Evolutionary conservation across 192 early-diverging fungal species (phyloP).

Genomic region (Podila clonocystis): DNA sequence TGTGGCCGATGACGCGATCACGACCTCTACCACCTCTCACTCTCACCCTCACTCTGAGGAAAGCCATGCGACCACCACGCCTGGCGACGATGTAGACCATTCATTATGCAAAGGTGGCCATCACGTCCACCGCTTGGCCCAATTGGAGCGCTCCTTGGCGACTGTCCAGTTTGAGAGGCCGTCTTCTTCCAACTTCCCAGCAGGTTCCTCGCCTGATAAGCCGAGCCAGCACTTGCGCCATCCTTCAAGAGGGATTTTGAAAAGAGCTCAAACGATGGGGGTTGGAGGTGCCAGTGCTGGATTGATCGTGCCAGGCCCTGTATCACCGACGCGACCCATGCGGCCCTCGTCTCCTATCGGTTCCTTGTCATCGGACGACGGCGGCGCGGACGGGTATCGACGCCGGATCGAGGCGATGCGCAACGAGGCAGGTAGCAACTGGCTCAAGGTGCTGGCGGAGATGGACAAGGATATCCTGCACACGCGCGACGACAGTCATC

Average conservation of each 20-base stretch:
- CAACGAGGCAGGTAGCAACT: conserved; percentile 63
- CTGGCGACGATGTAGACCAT: conserved; percentile 8
- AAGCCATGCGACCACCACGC: background rate
- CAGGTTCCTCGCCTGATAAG: background rate
- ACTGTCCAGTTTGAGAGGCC: background rate
- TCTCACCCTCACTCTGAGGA: background rate
- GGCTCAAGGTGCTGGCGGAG: conserved; percentile 65
- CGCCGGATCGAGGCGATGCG: conserved; percentile 62
- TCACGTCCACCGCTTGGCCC: conserved; percentile 33
- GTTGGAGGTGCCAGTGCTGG: background rate
- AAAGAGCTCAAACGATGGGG: background rate
- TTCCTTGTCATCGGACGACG: background rate
- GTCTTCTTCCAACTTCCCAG: conserved; percentile 2
- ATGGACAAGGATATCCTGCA: conserved; percentile 42
- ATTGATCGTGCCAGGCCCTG: background rate
- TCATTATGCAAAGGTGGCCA: conserved; percentile 7
- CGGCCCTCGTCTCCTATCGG: background rate
- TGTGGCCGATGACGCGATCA: background rate
- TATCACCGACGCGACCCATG: background rate
- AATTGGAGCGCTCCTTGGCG: conserved; percentile 31
- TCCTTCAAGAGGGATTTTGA: conserved; percentile 17
- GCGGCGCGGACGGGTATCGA: conserved; percentile 54
- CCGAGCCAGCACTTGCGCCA: background rate
- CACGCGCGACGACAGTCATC: too few species aligned
- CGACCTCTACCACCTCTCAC: background rate